Percentiles rank a stretch among this genome's conserved stretches.
Evolutionary conservation across 129 eudicot genomes (phyloP).

Genomic region (Chrysanthemum seticuspe): DNA sequence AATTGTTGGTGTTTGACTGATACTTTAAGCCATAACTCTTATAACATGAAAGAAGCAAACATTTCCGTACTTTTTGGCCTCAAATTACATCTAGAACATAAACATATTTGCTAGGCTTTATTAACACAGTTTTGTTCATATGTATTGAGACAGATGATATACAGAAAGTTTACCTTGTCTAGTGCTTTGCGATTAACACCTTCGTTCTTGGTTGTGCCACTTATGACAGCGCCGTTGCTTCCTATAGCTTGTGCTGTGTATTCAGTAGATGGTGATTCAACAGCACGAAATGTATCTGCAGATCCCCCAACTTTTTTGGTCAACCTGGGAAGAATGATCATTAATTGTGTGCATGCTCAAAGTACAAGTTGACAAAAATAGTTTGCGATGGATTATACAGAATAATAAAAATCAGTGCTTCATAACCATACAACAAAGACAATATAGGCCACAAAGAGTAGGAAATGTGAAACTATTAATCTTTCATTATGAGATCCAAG

Average conservation of each 20-base stretch:
- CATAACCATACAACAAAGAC: constrained; percentile 18
- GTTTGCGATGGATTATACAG: background rate
- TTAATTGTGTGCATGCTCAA: constrained; percentile 10
- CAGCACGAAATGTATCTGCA: constrained; percentile 28
- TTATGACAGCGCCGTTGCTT: constrained; percentile 31
- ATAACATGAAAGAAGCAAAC: background rate
- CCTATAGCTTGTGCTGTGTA: constrained; percentile 40
- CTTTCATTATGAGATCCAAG: too few relatives aligned
- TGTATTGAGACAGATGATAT: background rate
- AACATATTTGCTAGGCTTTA: background rate
- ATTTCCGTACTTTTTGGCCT: background rate
- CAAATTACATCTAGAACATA: background rate
- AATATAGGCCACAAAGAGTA: constrained; percentile 1
- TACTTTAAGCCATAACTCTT: background rate
- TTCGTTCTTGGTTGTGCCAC: constrained; percentile 57
- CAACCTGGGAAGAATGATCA: constrained; percentile 48
- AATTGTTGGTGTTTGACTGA: background rate
- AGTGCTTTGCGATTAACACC: constrained; percentile 85
- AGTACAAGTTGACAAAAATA: background rate
- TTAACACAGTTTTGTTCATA: background rate
- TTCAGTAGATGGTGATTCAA: constrained; percentile 34
- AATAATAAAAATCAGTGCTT: constrained; percentile 8
- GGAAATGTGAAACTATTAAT: background rate
- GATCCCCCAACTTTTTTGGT: constrained; percentile 32
- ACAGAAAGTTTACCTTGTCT: constrained; percentile 65